phyloP scores from a whole-genome alignment of 345 rosid genomes.

The Melaleuca alternifolia region DNA sequence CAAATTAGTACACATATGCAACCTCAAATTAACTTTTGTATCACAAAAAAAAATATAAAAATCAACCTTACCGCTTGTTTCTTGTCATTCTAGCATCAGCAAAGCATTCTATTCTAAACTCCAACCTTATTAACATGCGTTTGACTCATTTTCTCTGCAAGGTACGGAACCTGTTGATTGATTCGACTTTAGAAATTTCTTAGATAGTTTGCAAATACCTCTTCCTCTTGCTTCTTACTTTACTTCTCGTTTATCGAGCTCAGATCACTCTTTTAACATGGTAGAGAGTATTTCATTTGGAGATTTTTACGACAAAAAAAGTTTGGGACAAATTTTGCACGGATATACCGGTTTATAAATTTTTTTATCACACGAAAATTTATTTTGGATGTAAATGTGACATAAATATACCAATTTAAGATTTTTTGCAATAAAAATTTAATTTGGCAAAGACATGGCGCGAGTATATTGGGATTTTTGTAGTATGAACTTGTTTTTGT shows the following conservation, averaged over 20 bases:
- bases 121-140: not conserved
- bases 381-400: no score
- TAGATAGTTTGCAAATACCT: not conserved
- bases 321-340: no score
- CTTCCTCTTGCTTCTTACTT: not conserved
- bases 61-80: no score
- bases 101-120: not conserved
- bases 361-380: no score
- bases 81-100: not conserved
- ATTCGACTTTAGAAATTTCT: not conserved
- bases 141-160: not conserved
- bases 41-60: not conserved
- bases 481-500: not conserved
- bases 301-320: no score
- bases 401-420: fast-evolving
- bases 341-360: fast-evolving
- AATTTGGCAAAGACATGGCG: no score
- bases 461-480: no score
- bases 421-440: no score
- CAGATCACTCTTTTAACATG: not conserved
- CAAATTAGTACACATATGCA: not conserved
- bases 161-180: not conserved
- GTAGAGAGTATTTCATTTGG: no score
- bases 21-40: not conserved
- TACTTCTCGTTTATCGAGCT: not conserved